Evolutionary conservation across 2,329 filamentous ascomycete species (phyloP).

Genomic region (Paraphoma sp.): DNA sequence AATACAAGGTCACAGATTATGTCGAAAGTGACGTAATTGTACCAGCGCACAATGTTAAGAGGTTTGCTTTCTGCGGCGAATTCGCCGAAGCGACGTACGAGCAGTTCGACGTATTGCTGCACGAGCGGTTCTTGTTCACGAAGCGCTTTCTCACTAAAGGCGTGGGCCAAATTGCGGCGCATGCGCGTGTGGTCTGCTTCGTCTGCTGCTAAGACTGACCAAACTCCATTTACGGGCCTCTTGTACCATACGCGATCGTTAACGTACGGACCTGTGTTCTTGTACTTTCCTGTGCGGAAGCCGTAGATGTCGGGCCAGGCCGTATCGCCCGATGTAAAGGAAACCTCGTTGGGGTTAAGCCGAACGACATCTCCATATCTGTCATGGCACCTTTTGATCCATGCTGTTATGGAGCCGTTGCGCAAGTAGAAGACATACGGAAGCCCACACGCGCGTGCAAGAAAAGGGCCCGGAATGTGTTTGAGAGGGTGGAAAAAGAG

Average conservation of each 20-base stretch:
- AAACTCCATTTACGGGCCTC: conserved; percentile 35
- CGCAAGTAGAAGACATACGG: conserved; percentile 38
- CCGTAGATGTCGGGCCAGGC: conserved; percentile 55
- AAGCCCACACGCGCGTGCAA: conserved; percentile 39
- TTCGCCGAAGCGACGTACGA: conserved; percentile 43
- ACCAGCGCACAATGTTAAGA: conserved; percentile 39
- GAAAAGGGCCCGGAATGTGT: conserved; percentile 55
- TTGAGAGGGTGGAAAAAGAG: conserved; percentile 53
- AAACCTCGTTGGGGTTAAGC: conserved; percentile 51
- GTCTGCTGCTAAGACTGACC: conserved; percentile 33
- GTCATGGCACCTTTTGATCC: conserved; percentile 43
- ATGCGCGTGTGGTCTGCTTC: conserved; percentile 44
- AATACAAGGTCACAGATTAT: conserved; percentile 41
- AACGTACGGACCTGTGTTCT: conserved; percentile 42
- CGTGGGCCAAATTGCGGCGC: conserved; percentile 48
- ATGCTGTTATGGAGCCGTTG: conserved; percentile 31
- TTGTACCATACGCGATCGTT: conserved; percentile 49
- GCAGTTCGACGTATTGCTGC: conserved; percentile 48
- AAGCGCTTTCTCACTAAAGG: conserved; percentile 53
- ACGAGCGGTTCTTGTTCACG: conserved; percentile 50
- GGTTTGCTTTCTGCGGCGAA: conserved; percentile 10
- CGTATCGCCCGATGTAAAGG: conserved; percentile 51
- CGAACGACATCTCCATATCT: conserved; percentile 53
- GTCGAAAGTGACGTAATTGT: conserved; percentile 36
- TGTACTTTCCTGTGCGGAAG: conserved; percentile 43